Conservation (phyloP, 345 rosid genomes). For the Lepidium africanum region DNA sequence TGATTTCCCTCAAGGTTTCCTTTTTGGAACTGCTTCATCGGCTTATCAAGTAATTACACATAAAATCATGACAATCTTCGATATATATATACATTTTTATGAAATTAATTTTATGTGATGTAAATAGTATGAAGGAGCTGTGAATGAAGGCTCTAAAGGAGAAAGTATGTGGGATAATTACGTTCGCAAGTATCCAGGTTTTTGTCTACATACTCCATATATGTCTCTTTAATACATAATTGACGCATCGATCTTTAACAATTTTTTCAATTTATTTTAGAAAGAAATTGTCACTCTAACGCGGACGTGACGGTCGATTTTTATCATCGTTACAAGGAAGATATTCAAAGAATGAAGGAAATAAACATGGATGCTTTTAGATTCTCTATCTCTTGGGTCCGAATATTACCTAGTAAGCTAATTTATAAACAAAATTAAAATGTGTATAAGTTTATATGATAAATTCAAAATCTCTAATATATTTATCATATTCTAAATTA, state of each 20-base stretch:
- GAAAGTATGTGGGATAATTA: slow-evolving; percentile 29
- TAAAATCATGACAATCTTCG: too few species aligned
- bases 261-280: background rate
- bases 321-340: slow-evolving; percentile 36
- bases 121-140: slow-evolving; percentile 21
- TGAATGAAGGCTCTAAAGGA: slow-evolving; percentile 17
- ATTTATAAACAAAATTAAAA: background rate
- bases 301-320: slow-evolving; percentile 27
- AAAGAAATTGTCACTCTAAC: slow-evolving; percentile 13
- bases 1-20: slow-evolving; percentile 17
- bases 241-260: background rate
- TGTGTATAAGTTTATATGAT: background rate
- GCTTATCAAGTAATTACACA: slow-evolving; percentile 19
- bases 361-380: slow-evolving; percentile 36
- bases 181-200: slow-evolving; percentile 24
- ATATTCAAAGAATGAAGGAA: slow-evolving; percentile 26
- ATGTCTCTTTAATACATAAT: background rate
- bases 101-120: too few species aligned
- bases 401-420: slow-evolving; percentile 37
- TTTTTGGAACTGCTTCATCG: slow-evolving; percentile 31
- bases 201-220: background rate
- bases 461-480: background rate
- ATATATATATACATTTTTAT: too few species aligned
- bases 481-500: background rate
- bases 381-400: slow-evolving; percentile 49